Percentiles rank a stretch among this genome's conserved stretches.
Conservation (phyloP, 805 yeast genomes). For the Blastobotrys terrestris region DNA sequence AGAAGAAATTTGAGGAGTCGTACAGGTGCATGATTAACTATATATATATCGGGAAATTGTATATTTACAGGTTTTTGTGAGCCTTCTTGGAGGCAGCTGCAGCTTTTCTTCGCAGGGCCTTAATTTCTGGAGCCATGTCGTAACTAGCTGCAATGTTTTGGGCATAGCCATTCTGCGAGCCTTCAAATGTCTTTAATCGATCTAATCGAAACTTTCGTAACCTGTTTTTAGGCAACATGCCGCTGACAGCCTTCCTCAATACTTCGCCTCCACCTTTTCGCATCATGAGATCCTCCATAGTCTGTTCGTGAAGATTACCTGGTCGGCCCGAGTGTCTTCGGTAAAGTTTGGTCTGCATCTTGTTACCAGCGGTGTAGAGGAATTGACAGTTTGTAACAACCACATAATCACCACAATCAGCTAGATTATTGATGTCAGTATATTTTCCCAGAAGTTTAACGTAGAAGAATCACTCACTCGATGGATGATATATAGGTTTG, state of each 20-base stretch:
- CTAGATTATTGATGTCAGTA: conserved; percentile 28
- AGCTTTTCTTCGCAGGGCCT: neutral
- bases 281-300: conserved; percentile 69
- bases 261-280: conserved; percentile 88
- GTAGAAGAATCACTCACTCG: conserved; percentile 26
- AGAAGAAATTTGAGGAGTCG: conserved; percentile 2
- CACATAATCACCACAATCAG: conserved; percentile 92
- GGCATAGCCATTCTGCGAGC: conserved; percentile 79
- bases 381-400: conserved; percentile 90
- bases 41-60: neutral
- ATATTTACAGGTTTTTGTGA: neutral
- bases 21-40: neutral
- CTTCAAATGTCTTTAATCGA: conserved; percentile 82
- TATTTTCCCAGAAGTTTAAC: neutral
- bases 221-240: conserved; percentile 93
- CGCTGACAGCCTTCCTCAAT: conserved; percentile 80
- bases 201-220: conserved; percentile 72
- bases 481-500: conserved; percentile 78
- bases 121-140: conserved; percentile 43
- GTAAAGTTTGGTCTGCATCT: conserved; percentile 72
- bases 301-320: conserved; percentile 75
- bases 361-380: conserved; percentile 78
- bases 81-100: conserved; percentile 1
- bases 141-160: conserved; percentile 80
- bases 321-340: conserved; percentile 88